Evolutionary conservation across 495 filamentous ascomycete genomes (phyloP).

Genomic region (Hyaloscypha finlandica): DNA sequence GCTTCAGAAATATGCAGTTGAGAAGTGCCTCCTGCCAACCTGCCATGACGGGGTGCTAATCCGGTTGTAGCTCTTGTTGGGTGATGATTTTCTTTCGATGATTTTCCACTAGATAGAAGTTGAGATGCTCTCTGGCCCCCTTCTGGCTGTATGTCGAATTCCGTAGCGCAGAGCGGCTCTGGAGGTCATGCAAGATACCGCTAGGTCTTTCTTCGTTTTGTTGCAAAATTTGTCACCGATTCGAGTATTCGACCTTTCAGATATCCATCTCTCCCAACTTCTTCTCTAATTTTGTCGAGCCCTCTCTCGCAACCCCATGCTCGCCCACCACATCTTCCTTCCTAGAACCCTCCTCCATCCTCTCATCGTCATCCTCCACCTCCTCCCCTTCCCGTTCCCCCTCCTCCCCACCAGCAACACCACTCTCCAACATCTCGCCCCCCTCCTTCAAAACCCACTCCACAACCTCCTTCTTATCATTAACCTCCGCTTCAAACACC

Average conservation of each 20-base stretch:
- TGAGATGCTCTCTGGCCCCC: background rate
- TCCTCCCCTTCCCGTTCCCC: slow-evolving; percentile 24
- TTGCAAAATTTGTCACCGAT: background rate
- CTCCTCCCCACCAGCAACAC: slow-evolving; percentile 40
- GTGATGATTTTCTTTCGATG: background rate
- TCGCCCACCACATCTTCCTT: background rate
- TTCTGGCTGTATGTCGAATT: no score
- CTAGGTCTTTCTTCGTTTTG: background rate
- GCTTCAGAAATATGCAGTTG: no score
- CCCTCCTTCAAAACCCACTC: slow-evolving; percentile 62
- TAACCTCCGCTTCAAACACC: slow-evolving; percentile 79
- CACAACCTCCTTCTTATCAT: slow-evolving; percentile 66
- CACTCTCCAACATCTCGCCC: slow-evolving; percentile 53
- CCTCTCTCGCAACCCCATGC: background rate
- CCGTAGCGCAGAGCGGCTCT: background rate
- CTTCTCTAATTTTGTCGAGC: background rate
- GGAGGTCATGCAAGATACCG: background rate
- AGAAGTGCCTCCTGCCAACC: no score
- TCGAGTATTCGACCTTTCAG: background rate
- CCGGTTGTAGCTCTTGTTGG: background rate
- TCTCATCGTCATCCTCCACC: background rate
- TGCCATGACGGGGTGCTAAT: no score
- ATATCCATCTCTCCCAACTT: slow-evolving; percentile 8
- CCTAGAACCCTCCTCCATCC: background rate
- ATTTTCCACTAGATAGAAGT: background rate